phyloP scores from a whole-genome alignment of 306 rosid genomes.

The Cucurbita ficifolia region DNA sequence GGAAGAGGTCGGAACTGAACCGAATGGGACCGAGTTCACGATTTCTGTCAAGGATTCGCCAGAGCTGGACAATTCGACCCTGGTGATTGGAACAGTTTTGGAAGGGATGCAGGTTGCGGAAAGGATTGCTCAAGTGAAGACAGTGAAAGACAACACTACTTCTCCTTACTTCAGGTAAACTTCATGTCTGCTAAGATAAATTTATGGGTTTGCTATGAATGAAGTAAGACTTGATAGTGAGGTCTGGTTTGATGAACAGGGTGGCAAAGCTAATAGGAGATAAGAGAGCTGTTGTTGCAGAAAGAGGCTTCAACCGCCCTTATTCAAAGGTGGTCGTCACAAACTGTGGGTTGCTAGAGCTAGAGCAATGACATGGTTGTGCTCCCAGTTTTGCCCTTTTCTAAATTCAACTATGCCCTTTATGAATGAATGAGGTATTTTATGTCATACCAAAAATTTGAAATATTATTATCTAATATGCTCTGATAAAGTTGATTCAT shows the following conservation, averaged over 20 bases:
- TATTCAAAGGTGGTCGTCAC: constrained; percentile 49
- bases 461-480: neutral
- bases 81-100: constrained; percentile 24
- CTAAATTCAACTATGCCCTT: neutral
- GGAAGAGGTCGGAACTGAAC: constrained; percentile 57
- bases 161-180: constrained; percentile 72
- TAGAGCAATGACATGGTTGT: neutral
- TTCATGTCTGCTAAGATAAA: neutral
- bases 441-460: neutral
- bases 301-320: constrained; percentile 84
- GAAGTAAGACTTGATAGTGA: neutral
- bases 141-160: constrained; percentile 58
- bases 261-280: constrained; percentile 88
- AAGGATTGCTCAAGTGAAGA: constrained; percentile 57
- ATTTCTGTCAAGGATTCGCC: constrained; percentile 53
- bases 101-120: constrained; percentile 63
- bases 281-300: constrained; percentile 72
- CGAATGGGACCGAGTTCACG: constrained; percentile 70
- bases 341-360: constrained; percentile 45
- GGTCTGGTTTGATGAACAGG: constrained; percentile 22
- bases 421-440: neutral
- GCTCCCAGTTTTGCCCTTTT: neutral
- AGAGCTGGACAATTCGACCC: constrained; percentile 47
- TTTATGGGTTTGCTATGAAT: neutral
- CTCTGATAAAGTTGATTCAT: no score